These are phyloP conservation scores for Mycena sp. DNA, from an alignment of 1,284 basidiomycete genomes.

Conservation along the genomic window DNA sequence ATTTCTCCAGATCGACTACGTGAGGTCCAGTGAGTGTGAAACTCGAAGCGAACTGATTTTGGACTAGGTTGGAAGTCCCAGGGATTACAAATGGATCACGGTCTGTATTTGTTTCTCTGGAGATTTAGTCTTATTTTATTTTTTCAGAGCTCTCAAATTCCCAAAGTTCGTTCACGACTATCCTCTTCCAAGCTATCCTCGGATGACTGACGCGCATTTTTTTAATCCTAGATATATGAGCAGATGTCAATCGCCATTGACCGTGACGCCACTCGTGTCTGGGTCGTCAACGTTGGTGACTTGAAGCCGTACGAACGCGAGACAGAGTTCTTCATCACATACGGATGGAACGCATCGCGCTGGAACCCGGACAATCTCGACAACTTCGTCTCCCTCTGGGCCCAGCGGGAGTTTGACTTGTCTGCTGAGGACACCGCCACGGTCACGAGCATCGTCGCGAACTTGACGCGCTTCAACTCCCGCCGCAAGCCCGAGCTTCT, in stretches of 20 bases:
- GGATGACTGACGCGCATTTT: constrained; percentile 11
- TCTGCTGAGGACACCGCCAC: constrained; percentile 45
- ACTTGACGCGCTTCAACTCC: constrained; percentile 69
- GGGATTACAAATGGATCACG: constrained; percentile 71
- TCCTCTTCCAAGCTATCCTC: neutral
- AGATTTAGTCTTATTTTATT: constrained; percentile 8
- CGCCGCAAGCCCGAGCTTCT: constrained; percentile 75
- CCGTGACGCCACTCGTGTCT: constrained; percentile 63
- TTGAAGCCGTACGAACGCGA: constrained; percentile 79
- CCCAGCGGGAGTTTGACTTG: constrained; percentile 68
- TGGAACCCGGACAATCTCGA: constrained; percentile 64
- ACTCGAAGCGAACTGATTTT: neutral
- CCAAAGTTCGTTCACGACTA: constrained; percentile 49
- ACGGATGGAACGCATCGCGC: constrained; percentile 66
- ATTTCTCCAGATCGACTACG: constrained; percentile 57
- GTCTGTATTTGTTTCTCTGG: constrained; percentile 39
- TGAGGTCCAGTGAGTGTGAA: constrained; percentile 24
- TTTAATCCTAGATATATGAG: constrained; percentile 58
- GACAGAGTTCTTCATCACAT: constrained; percentile 73
- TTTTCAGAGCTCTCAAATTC: constrained; percentile 53
- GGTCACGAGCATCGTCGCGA: constrained; percentile 62
- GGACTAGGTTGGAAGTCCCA: constrained; percentile 58
- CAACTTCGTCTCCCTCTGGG: constrained; percentile 65
- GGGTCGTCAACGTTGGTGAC: constrained; percentile 76
- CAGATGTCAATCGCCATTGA: constrained; percentile 70